Evolutionary conservation across 2,329 filamentous ascomycete genomes (phyloP), one percentile per base, ranked within the genome.

Genomic region (Dendrostoma leiphaemia): DNA sequence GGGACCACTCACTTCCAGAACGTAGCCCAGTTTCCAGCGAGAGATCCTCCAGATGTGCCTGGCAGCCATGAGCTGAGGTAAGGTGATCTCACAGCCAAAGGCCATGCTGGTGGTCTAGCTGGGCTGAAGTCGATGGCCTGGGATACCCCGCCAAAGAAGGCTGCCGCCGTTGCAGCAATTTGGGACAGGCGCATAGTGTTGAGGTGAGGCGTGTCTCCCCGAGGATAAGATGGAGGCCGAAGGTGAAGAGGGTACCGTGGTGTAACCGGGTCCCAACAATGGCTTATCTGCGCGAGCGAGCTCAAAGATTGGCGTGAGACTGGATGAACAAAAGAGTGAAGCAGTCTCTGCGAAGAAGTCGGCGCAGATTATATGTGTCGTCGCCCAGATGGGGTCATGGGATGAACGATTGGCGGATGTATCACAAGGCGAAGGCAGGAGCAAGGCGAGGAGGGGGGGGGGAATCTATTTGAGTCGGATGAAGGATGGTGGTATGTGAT

Each of bases 51-150:
- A 26, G 74, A 80, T 1, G 84, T 85, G 9, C 79, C 84, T 54
- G 80, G 71, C 38, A 87, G 75, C 86, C 87, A 90, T 13, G 84
- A 81, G 65, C 82, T 90, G 15, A 92, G 70, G 61, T 92, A 93
- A 0, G 89, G 89, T 9, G 84, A 87, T 58, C 83, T 84, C 41
- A 92, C 89, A 40, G 88, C 88, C 31, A 93, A 70, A 12, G 89
- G 89, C 26, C 89, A 75, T 1, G 87, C 79, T 15, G 87, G 87
- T 38, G 86, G 86, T 6, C 84, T 77, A 32, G 82, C 79, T 31
- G 86, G 86, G 32, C 71, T 75, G 64, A 88, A 89, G 75, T 82
- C 9, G 84, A 87, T 43, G 67, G 64, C 65, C 21, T 63, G 59
- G 29, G 60, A 63, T 49, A 67, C 45, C 32, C 62, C 57, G 13